Evolutionary conservation across 164 flowering plant genomes (phyloP).

Genomic region (Warburgia ugandensis): DNA sequence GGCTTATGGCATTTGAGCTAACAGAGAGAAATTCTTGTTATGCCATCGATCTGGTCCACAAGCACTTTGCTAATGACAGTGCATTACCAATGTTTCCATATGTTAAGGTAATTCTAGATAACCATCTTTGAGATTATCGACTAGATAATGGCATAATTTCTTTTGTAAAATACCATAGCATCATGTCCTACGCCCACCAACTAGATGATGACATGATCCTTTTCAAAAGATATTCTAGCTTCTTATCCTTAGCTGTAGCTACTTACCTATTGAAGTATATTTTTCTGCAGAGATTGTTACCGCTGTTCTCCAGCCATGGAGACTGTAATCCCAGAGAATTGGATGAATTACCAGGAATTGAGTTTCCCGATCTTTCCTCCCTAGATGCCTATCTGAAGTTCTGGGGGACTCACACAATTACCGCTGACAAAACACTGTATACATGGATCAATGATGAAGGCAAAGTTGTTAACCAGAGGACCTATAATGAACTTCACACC

Average conservation of each 20-base stretch:
- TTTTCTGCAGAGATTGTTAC: conserved; percentile 43
- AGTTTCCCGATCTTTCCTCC: conserved; percentile 49
- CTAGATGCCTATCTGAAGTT: conserved; percentile 61
- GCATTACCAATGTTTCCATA: conserved; percentile 47
- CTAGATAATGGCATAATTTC: no score
- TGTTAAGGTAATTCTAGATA: conserved; percentile 40
- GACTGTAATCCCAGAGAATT: conserved; percentile 15
- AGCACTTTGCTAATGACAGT: conserved; percentile 53
- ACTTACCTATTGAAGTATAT: background rate
- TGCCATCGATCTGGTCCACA: conserved; percentile 51
- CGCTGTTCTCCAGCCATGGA: conserved; percentile 23
- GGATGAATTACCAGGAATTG: conserved; percentile 37
- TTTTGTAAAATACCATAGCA: no score
- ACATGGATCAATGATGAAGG: conserved; percentile 69
- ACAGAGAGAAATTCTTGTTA: conserved; percentile 80
- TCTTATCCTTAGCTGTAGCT: no score
- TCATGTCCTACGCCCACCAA: no score
- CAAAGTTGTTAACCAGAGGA: conserved; percentile 33
- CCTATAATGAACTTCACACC: conserved; percentile 44
- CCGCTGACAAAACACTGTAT: conserved; percentile 37
- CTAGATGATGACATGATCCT: no score
- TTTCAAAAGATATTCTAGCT: no score
- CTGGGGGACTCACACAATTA: conserved; percentile 53
- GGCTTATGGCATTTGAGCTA: conserved; percentile 80
- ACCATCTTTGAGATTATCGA: background rate